Conservation (phyloP, 2,329 filamentous ascomycete species). For the Hymenoscyphus fraxineus region DNA sequence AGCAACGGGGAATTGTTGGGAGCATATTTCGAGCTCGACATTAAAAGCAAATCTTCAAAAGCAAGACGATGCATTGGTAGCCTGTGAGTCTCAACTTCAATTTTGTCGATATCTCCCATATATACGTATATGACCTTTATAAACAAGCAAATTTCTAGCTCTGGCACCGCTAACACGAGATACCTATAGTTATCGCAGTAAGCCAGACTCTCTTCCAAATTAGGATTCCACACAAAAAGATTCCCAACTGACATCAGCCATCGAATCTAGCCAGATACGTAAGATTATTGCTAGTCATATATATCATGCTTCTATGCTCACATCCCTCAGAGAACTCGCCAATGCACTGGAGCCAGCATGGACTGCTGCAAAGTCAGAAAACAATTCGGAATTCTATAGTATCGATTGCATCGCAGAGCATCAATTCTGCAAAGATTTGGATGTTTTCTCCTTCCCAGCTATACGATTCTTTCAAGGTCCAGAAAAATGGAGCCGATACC, state of each 20-base stretch:
- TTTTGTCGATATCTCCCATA: no score
- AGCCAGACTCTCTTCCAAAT: slow-evolving; percentile 1
- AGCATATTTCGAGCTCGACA: slow-evolving; percentile 13
- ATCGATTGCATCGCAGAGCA: slow-evolving; percentile 41
- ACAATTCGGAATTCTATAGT: slow-evolving; percentile 32
- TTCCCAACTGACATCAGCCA: neutral
- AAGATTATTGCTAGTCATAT: neutral
- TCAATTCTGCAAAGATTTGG: slow-evolving; percentile 40
- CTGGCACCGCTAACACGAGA: neutral
- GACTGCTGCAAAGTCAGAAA: slow-evolving; percentile 21
- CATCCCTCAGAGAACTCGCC: slow-evolving; percentile 16
- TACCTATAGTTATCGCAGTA: slow-evolving; percentile 18
- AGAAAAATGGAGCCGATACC: slow-evolving; percentile 38
- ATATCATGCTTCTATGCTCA: neutral
- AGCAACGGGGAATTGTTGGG: slow-evolving; percentile 15
- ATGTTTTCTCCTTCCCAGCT: slow-evolving; percentile 45
- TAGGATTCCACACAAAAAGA: neutral
- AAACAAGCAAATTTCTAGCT: neutral
- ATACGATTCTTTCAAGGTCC: slow-evolving; percentile 41
- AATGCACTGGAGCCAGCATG: slow-evolving; percentile 25
- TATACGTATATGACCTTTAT: neutral
- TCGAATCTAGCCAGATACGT: slow-evolving; percentile 20
- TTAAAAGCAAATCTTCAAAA: slow-evolving; percentile 11
- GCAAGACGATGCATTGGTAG: slow-evolving; percentile 16
- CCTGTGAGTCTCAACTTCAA: slow-evolving; percentile 17